Conservation (phyloP, 2,329 filamentous ascomycete genomes). For the Chrysosporium keratinophilum region DNA sequence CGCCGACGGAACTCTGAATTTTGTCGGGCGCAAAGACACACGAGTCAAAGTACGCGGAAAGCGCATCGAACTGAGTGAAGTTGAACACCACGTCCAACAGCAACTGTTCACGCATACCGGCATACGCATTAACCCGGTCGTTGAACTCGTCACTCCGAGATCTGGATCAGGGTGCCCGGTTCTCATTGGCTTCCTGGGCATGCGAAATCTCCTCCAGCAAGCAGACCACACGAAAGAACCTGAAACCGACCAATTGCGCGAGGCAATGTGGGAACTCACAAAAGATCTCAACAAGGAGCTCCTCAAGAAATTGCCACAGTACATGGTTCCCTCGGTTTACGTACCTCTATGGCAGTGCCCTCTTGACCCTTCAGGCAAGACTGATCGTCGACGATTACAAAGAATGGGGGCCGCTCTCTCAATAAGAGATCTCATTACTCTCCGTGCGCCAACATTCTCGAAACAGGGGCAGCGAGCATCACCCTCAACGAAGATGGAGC, state of each 20-base stretch:
- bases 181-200: no score
- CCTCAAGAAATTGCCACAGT: conserved; percentile 25
- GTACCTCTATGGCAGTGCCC: background rate
- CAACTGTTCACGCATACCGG: background rate
- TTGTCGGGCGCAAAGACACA: conserved; percentile 21
- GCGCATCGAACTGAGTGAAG: conserved; percentile 72
- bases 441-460: no score
- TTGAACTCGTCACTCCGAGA: no score
- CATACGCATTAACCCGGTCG: no score
- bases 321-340: conserved; percentile 8
- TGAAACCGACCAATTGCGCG: no score
- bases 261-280: no score
- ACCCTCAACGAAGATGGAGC: no score
- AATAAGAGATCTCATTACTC: no score
- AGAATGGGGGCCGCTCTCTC: background rate
- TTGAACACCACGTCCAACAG: conserved; percentile 54
- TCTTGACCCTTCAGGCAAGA: background rate
- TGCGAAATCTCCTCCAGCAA: no score
- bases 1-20: conserved; percentile 15
- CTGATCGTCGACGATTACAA: conserved; percentile 20
- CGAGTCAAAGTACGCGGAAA: conserved; percentile 82
- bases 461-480: no score
- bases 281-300: conserved; percentile 10
- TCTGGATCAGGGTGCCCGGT: no score
- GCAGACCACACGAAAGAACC: no score